phyloP scores from a whole-genome alignment of 1,284 basidiomycete species.

The Fomitopsis pinicola region DNA sequence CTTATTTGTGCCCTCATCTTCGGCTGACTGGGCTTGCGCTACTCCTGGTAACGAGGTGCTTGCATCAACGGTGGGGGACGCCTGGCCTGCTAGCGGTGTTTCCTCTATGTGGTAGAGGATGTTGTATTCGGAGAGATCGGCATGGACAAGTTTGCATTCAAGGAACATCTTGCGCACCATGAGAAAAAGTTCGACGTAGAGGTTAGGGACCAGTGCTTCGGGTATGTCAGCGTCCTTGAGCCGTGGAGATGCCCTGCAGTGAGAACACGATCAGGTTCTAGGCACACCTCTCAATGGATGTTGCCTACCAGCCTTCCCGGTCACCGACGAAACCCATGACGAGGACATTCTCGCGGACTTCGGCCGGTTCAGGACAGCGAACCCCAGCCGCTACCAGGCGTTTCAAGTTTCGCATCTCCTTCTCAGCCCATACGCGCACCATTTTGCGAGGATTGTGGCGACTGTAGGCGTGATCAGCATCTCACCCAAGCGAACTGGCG shows the following conservation, averaged over 20 bases:
- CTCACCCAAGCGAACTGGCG: neutral
- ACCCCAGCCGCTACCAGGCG: conserved; percentile 82
- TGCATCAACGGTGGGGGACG: neutral
- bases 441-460: conserved; percentile 96
- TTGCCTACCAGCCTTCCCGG: conserved; percentile 71
- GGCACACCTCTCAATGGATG: neutral
- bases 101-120: conserved; percentile 74
- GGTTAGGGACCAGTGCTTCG: conserved; percentile 42
- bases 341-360: conserved; percentile 95
- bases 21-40: neutral
- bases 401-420: conserved; percentile 95
- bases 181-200: conserved; percentile 84
- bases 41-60: neutral
- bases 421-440: conserved; percentile 99
- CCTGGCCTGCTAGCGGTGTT: neutral
- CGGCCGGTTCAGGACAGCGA: conserved; percentile 83
- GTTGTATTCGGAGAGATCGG: conserved; percentile 98
- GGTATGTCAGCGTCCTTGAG: conserved; percentile 84
- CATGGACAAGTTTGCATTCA: conserved; percentile 91
- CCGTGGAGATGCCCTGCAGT: conserved; percentile 77
- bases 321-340: conserved; percentile 94
- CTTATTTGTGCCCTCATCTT: neutral
- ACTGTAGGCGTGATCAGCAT: conserved; percentile 22
- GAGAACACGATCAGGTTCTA: neutral
- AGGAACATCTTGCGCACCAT: conserved; percentile 86